phyloP scores from a whole-genome alignment of 345 rosid species.

The Moricandia arvensis region DNA sequence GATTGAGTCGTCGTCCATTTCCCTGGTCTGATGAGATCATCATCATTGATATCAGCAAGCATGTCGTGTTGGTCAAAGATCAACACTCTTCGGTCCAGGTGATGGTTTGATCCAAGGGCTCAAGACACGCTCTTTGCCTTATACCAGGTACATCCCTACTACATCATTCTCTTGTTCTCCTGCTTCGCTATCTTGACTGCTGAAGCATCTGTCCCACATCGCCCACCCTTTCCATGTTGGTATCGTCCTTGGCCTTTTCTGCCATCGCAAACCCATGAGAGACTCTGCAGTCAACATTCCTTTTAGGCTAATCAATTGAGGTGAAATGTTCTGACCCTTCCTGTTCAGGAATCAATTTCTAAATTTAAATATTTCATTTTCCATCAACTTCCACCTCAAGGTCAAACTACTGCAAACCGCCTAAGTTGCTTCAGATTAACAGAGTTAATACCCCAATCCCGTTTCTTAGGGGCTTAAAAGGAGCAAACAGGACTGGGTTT shows the following conservation, averaged over 20 bases:
- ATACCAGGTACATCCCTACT: too few relatives aligned
- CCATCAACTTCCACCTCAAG: too few relatives aligned
- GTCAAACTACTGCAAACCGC: background rate
- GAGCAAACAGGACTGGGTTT: constrained; percentile 29
- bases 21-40: constrained; percentile 24
- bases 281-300: constrained; percentile 8
- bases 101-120: constrained; percentile 51
- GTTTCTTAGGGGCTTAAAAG: constrained; percentile 39
- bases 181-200: constrained; percentile 76
- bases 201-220: constrained; percentile 41
- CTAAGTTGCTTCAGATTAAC: background rate
- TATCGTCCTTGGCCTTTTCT: constrained; percentile 23
- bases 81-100: constrained; percentile 36
- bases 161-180: too few relatives aligned
- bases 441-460: constrained; percentile 44
- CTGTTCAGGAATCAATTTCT: constrained; percentile 35
- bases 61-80: constrained; percentile 1
- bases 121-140: too few relatives aligned
- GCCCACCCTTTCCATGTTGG: constrained; percentile 19
- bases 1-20: constrained; percentile 25
- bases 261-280: constrained; percentile 11
- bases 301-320: constrained; percentile 39
- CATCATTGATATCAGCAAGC: constrained; percentile 15
- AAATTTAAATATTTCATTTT: background rate
- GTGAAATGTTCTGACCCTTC: constrained; percentile 55